phyloP scores from a whole-genome alignment of 2,329 filamentous ascomycete genomes.

The Aspergillus puulaauensis region DNA sequence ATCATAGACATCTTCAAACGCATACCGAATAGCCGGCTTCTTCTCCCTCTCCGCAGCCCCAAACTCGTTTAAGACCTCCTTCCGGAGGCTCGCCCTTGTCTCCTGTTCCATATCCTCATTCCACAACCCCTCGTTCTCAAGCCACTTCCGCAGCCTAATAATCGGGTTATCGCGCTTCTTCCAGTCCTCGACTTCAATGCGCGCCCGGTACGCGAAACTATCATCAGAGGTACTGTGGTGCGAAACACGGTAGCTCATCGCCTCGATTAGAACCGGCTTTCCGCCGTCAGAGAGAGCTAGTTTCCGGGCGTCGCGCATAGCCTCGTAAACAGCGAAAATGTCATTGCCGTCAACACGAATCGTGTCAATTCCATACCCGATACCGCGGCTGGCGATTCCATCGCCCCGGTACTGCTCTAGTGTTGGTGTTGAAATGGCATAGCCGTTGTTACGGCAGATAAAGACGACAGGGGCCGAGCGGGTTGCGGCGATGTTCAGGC shows the following conservation, averaged over 20 bases:
- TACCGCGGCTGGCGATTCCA: slow-evolving; percentile 80
- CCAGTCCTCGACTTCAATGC: slow-evolving; percentile 93
- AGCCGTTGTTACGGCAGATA: slow-evolving; percentile 91
- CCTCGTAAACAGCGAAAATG: slow-evolving; percentile 82
- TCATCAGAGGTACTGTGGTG: slow-evolving; percentile 98
- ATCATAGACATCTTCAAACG: slow-evolving; percentile 88
- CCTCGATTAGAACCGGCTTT: slow-evolving; percentile 82
- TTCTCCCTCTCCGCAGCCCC: slow-evolving; percentile 63
- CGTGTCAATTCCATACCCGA: slow-evolving; percentile 92
- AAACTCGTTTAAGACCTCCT: slow-evolving; percentile 81
- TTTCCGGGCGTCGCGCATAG: slow-evolving; percentile 71
- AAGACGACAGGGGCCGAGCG: slow-evolving; percentile 84
- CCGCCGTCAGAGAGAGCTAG: slow-evolving; percentile 80
- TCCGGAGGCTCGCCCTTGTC: slow-evolving; percentile 63
- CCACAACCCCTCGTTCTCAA: slow-evolving; percentile 82
- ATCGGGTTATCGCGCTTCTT: slow-evolving; percentile 87
- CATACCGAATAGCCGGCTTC: slow-evolving; percentile 53
- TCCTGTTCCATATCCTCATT: slow-evolving; percentile 78
- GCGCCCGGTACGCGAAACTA: slow-evolving; percentile 90
- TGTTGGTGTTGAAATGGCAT: slow-evolving; percentile 85
- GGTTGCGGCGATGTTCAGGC: slow-evolving; percentile 86
- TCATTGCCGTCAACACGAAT: slow-evolving; percentile 94
- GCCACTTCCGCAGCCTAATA: slow-evolving; percentile 81
- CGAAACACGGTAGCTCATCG: slow-evolving; percentile 96
- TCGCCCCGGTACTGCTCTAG: slow-evolving; percentile 89